Percentiles rank a stretch among this genome's conserved stretches.
These are phyloP conservation scores for Beta macrorhiza DNA, from an alignment of 179 eudicot species.

Conservation along the genomic window DNA sequence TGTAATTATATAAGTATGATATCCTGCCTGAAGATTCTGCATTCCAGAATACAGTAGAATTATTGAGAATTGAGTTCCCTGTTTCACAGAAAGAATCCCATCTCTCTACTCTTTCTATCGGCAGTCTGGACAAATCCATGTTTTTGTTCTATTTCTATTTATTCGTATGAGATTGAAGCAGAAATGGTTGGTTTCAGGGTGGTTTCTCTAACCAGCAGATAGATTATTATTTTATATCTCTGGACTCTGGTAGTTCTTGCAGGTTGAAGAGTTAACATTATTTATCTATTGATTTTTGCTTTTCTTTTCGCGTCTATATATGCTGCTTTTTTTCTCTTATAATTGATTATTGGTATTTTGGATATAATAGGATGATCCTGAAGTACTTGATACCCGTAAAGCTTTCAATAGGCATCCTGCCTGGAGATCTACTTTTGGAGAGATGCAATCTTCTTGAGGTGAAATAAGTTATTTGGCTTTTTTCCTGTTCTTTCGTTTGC, in stretches of 20 bases:
- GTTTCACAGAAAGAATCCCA: neutral
- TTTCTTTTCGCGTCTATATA: neutral
- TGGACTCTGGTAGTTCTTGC: neutral
- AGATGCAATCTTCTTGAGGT: conserved; percentile 83
- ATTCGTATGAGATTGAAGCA: neutral
- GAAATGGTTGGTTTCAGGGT: neutral
- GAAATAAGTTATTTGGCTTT: conserved; percentile 21
- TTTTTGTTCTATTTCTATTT: neutral
- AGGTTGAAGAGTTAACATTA: neutral
- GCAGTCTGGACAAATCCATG: neutral
- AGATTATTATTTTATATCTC: neutral
- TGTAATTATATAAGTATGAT: neutral
- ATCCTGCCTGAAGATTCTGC: neutral
- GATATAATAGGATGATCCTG: conserved; percentile 75
- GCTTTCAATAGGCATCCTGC: conserved; percentile 89
- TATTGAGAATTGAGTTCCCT: neutral
- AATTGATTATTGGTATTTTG: conserved; percentile 19
- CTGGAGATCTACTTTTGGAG: conserved; percentile 57
- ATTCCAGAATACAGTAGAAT: neutral
- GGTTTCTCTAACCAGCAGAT: neutral
- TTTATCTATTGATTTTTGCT: neutral
- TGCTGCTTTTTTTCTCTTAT: conserved; percentile 5
- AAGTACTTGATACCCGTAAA: conserved; percentile 95
- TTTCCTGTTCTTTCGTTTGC: neutral
- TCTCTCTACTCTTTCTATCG: too few relatives aligned